These are phyloP conservation scores for Metschnikowia lochheadii DNA, from an alignment of 805 yeast genomes.

Conservation along the genomic window DNA sequence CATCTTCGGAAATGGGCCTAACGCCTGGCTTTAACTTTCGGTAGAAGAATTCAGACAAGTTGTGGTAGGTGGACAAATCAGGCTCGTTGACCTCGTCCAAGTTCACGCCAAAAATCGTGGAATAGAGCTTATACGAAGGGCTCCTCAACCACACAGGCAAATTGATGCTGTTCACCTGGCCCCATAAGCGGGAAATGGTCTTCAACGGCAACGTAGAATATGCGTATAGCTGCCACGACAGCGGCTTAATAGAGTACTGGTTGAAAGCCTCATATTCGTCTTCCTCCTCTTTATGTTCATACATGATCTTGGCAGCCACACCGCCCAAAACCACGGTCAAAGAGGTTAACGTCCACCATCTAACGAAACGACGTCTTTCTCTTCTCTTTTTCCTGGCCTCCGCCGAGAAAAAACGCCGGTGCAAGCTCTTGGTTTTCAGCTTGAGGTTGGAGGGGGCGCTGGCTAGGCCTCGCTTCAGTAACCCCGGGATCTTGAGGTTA, in stretches of 20 bases:
- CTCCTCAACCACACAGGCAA: constrained; percentile 86
- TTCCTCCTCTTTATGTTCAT: constrained; percentile 31
- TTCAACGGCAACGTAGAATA: constrained; percentile 89
- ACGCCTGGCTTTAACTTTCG: constrained; percentile 72
- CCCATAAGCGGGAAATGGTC: constrained; percentile 92
- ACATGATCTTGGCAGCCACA: constrained; percentile 44
- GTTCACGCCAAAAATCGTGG: constrained; percentile 80
- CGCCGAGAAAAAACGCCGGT: constrained; percentile 38
- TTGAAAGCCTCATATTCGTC: constrained; percentile 27
- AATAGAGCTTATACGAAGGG: constrained; percentile 76
- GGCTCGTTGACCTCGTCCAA: constrained; percentile 85
- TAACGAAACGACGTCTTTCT: constrained; percentile 38
- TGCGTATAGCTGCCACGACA: constrained; percentile 85
- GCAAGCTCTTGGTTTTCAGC: constrained; percentile 34
- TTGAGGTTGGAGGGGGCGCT: constrained; percentile 35
- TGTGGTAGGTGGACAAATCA: constrained; percentile 67
- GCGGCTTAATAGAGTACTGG: constrained; percentile 52
- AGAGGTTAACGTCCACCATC: constrained; percentile 55
- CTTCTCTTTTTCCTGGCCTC: constrained; percentile 40
- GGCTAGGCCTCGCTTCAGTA: constrained; percentile 31
- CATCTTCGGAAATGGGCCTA: constrained; percentile 66
- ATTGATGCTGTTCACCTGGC: constrained; percentile 74
- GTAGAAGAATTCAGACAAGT: constrained; percentile 88
- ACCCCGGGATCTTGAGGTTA: constrained; percentile 16
- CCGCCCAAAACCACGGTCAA: constrained; percentile 52